phyloP scores from a whole-genome alignment of 768 basidiomycete genomes.

The Pulveroboletus ravenelii region DNA sequence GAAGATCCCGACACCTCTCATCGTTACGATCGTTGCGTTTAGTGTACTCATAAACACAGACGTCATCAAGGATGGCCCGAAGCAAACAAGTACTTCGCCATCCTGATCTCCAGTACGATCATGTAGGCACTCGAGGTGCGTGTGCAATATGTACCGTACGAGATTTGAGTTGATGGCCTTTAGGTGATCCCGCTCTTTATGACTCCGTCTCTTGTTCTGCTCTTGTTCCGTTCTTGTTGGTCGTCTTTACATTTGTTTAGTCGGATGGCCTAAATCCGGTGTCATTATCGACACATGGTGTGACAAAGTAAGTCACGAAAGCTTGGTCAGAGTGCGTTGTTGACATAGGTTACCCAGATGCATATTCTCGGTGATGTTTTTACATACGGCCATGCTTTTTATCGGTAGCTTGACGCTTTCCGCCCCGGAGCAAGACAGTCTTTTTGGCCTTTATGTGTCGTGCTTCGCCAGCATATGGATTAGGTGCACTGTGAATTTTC shows the following conservation, averaged over 20 bases:
- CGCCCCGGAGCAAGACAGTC: conserved; percentile 91
- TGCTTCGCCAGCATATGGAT: conserved; percentile 99
- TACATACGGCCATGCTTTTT: conserved; percentile 96
- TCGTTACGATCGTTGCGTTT: conserved; percentile 56
- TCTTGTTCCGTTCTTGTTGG: conserved; percentile 84
- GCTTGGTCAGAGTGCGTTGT: background rate
- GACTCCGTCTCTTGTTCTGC: conserved; percentile 82
- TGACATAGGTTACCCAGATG: conserved; percentile 46
- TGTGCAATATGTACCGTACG: background rate
- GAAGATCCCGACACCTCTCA: conserved; percentile 55
- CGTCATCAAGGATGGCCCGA: conserved; percentile 53
- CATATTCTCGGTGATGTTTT: conserved; percentile 94
- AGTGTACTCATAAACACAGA: conserved; percentile 54
- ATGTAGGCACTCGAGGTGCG: conserved; percentile 96
- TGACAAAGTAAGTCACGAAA: conserved; percentile 62
- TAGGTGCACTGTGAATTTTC: conserved; percentile 44
- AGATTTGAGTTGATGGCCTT: background rate
- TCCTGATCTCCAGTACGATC: conserved; percentile 84
- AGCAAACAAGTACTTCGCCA: conserved; percentile 87
- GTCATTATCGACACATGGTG: conserved; percentile 56
- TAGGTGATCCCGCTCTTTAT: conserved; percentile 96
- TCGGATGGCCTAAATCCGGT: conserved; percentile 40
- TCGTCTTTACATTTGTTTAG: conserved; percentile 75
- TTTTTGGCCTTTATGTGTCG: conserved; percentile 93
- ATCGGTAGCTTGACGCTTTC: conserved; percentile 98